Base-by-base conservation (phyloP, 1,284 basidiomycete species). In the Tilletia walkeri region DNA sequence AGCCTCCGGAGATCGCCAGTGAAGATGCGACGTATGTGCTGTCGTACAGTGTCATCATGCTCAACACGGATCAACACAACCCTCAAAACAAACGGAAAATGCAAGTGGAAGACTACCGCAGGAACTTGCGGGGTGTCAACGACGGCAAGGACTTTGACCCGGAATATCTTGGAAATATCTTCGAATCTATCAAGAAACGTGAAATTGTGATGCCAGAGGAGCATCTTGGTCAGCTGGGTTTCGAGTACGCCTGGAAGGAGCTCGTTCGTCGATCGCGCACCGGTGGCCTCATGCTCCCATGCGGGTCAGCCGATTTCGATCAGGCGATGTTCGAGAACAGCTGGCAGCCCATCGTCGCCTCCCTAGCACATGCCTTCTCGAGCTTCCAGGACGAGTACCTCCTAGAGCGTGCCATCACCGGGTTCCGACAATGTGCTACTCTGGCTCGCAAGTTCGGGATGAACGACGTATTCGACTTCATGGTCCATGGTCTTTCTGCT, bases 151-250 rank as follows among this genome's bases (percentile, higher is more conserved):
- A 97, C 81, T 99, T 99, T 82, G 89, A 91, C 20, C 84, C 89
- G 0, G 93, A 93, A 73, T 96, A 92, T 82, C 86, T 98, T 77
- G 93, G 94, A 78, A 75, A 88, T 49, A 93, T 98, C 71, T 99
- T 95, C 79, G 94, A 98, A 75, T 93, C 91, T 3, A 95, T 99
- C 79, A 90, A 92, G 65, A 95, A 92, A 84, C 88, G 90, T 63
- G 96, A 99, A 85, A 98, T 99, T 73, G 89, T 99, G 66, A 92
- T 99, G 90, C 95, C 96, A 0, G 95, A 99, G 85, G 96, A 99
- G 82, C 96, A 99, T 81, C 92, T 90, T 4, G 96, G 96, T 1
- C 93, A 95, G 84, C 88, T 96, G 49, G 96, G 96, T 0, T 99
- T 99, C 82, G 96, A 99, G 79, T 98, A 96, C 82, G 93, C 95